Base-by-base conservation (phyloP, 2,329 filamentous ascomycete genomes). In the Aureobasidium sp. region DNA sequence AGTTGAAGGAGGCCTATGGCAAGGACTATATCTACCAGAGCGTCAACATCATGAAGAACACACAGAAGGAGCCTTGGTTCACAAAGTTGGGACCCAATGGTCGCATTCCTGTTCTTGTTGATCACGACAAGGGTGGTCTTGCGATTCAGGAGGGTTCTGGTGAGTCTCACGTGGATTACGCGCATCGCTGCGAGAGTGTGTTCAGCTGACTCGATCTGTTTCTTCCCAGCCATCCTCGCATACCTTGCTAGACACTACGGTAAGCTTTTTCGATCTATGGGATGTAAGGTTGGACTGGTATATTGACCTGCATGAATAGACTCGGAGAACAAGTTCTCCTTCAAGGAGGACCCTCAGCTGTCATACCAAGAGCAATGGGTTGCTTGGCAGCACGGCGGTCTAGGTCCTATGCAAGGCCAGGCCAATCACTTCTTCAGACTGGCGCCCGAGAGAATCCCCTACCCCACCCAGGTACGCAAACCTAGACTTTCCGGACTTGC, bases 31-130 rank as follows among this genome's bases (percentile, higher is more conserved):
- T 81, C 5, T 81, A 73, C 67, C 84, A 87, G 67, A 68, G 70
- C 62, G 79, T 88, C 71, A 79, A 86, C 73, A 87, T 86, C 66
- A 68, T 69, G 63, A 78, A 84, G 68, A 85, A 86, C 74, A 80
- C 85, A 31, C 86, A 88, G 67, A 88, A 88, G 72, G 79, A 87
- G 76, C 77, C 81, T 1, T 88, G 86, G 85, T 88, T 83, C 75
- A 84, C 80, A 0, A 81, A 81, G 41, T 70, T 85, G 34, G 81
- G 81, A 63, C 85, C 85, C 41, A 89, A 88, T 71, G 86, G 85
- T 3, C 80, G 84, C 17, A 87, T 87, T 67, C 84, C 85, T 1
- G 84, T 82, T 51, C 81, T 88, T 51, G 80, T 87, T 34, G 85
- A 88, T 74, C 85, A 88, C 66, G 84, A 88, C 72, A 80, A 83